Evolutionary conservation across 179 eudicot genomes (phyloP).

Genomic region (Beta macrorhiza): DNA sequence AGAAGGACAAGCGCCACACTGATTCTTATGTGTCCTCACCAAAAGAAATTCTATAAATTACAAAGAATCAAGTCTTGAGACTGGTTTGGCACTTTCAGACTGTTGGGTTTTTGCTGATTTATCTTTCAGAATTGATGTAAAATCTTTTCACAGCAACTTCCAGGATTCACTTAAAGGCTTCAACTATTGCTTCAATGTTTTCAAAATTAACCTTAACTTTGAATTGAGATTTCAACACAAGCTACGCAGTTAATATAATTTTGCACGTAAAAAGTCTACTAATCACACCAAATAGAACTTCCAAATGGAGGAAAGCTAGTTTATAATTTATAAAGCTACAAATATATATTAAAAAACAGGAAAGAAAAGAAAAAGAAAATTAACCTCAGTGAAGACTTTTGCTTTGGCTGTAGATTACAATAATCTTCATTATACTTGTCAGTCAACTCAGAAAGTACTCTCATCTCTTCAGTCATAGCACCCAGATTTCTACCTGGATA

Average conservation of each 20-base stretch:
- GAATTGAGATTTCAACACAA: background rate
- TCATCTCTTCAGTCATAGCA: conserved; percentile 24
- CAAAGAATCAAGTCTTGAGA: background rate
- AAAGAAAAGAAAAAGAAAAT: background rate
- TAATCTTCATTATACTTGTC: conserved; percentile 26
- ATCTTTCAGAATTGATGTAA: conserved; percentile 6
- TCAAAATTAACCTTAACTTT: background rate
- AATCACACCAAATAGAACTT: conserved; percentile 5
- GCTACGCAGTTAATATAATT: background rate
- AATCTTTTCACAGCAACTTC: background rate
- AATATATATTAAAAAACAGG: background rate
- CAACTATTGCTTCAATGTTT: background rate
- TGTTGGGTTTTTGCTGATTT: background rate
- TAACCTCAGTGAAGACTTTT: conserved; percentile 41
- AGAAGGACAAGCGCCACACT: background rate
- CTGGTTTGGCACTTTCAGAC: conserved; percentile 7
- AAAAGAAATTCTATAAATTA: background rate
- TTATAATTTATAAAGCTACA: background rate
- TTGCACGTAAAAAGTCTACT: conserved; percentile 8
- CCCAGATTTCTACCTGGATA: conserved; percentile 40
- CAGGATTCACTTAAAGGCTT: background rate
- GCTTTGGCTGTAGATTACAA: conserved; percentile 23
- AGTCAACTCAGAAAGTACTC: conserved; percentile 22
- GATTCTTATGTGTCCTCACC: background rate
- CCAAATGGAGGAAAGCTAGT: background rate